Conservation (phyloP, 148 eudicot species). For the Dysphania ambrosioides region DNA sequence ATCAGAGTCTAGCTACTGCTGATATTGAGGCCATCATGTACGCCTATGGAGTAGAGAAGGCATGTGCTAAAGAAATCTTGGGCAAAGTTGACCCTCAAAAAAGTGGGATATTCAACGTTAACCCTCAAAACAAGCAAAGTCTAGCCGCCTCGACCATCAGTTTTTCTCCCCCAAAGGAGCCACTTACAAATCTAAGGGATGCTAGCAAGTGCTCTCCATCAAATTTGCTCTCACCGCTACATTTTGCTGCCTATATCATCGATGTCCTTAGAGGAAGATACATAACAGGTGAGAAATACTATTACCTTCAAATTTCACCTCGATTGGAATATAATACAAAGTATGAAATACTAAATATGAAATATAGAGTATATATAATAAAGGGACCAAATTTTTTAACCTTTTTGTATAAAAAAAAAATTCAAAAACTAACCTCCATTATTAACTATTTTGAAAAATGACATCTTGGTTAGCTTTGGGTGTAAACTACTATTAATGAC, state of each 20-base stretch:
- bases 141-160: not conserved
- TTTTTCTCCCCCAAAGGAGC: not conserved
- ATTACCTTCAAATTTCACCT: not conserved
- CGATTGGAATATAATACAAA: not conserved
- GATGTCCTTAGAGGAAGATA: not conserved
- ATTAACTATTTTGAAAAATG: no score
- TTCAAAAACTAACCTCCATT: no score
- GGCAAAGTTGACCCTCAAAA: not conserved
- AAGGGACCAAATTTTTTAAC: no score
- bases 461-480: no score
- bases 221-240: slow-evolving; percentile 11
- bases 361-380: no score
- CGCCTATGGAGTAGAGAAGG: not conserved
- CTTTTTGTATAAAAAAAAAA: no score
- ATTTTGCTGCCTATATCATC: slow-evolving; percentile 9
- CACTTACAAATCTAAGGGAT: slow-evolving; percentile 4
- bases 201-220: slow-evolving; percentile 5
- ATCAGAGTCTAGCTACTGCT: not conserved
- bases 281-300: slow-evolving; percentile 1
- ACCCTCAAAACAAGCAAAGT: slow-evolving; percentile 9
- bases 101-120: slow-evolving; percentile 1
- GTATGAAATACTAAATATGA: no score
- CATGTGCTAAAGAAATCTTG: not conserved
- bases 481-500: no score
- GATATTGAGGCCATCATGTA: slow-evolving; percentile 9